Evolutionary conservation across 805 yeast species (phyloP), one percentile per base, ranked within the genome.

Genomic region (Nakazawaea siamensis): DNA sequence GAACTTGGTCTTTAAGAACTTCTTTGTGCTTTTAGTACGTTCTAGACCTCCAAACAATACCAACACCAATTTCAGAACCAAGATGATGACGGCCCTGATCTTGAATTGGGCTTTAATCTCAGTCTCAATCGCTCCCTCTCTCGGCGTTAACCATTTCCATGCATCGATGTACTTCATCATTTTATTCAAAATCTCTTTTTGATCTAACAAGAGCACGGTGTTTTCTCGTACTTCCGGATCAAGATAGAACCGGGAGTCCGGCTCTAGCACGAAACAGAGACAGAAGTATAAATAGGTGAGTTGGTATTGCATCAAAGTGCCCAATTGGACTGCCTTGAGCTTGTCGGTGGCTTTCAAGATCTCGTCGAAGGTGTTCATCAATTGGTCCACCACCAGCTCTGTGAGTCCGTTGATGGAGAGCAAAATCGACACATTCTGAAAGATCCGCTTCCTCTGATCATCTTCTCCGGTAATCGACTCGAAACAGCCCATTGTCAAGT

Each of bases 21-120:
- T 49, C 45, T 79, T 76, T 6, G 76, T 63, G 13, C 55, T 41
- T 12, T 52, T 44, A 17, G 73, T 48, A 2, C 60, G 50, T 0
- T 53, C 42, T 1, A 58, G 41, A 41, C 64, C 76, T 2, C 96
- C 97, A 59, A 86, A 71, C 39, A 72, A 75, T 10, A 80, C 55
- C 9, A 72, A 45, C 1, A 79, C 46, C 12, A 74, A 49, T 42
- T 78, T 78, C 56, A 76, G 70, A 1, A 74, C 42, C 1, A 82
- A 43, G 12, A 66, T 46, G 1, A 80, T 57, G 1, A 81, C 59
- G 44, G 76, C 71, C 46, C 92, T 58, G 10, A 78, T 58, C 42
- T 78, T 64, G 59, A 69, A 51, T 5, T 35, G 33, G 16, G 44
- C 50, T 31, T 51, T 48, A 10, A 61, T 59, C 35, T 55, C 43